Percentiles rank a stretch among this genome's conserved stretches.
Evolutionary conservation across 2,329 filamentous ascomycete species (phyloP).

Genomic region (Botrytis porri): DNA sequence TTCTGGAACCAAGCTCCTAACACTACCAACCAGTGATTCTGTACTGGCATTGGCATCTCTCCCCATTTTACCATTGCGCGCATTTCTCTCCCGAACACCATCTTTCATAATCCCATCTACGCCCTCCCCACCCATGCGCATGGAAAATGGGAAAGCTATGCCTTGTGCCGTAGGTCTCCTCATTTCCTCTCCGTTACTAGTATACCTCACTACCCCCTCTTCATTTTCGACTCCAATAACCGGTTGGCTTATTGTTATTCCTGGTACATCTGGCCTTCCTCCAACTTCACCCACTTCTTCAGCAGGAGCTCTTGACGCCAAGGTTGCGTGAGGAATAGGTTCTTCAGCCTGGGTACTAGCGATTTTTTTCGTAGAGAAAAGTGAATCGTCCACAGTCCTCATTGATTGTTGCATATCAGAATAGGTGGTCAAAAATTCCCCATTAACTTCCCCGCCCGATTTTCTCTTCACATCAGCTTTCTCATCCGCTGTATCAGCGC

Average conservation of each 20-base stretch:
- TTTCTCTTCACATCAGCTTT: constrained; percentile 42
- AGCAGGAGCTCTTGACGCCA: neutral
- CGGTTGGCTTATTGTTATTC: neutral
- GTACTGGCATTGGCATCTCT: neutral
- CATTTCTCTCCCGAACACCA: constrained; percentile 6
- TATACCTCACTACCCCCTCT: neutral
- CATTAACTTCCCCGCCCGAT: constrained; percentile 37
- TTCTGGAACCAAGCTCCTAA: neutral
- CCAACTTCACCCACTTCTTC: neutral
- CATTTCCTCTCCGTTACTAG: neutral
- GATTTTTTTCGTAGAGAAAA: neutral
- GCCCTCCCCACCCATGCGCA: constrained; percentile 4
- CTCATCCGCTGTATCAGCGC: constrained; percentile 41
- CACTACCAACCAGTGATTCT: constrained; percentile 7
- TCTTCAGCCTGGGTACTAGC: neutral
- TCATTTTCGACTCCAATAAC: neutral
- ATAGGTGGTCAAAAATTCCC: constrained; percentile 46
- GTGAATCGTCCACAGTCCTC: constrained; percentile 42
- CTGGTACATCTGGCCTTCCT: neutral
- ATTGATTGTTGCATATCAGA: constrained; percentile 39
- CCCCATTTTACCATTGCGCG: neutral
- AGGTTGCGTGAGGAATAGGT: neutral
- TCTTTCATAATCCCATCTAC: constrained; percentile 3
- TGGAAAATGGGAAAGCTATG: constrained; percentile 5
- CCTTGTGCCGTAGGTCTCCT: constrained; percentile 4